phyloP scores from a whole-genome alignment of 192 early-diverging fungal species.

The Podila horticola region DNA sequence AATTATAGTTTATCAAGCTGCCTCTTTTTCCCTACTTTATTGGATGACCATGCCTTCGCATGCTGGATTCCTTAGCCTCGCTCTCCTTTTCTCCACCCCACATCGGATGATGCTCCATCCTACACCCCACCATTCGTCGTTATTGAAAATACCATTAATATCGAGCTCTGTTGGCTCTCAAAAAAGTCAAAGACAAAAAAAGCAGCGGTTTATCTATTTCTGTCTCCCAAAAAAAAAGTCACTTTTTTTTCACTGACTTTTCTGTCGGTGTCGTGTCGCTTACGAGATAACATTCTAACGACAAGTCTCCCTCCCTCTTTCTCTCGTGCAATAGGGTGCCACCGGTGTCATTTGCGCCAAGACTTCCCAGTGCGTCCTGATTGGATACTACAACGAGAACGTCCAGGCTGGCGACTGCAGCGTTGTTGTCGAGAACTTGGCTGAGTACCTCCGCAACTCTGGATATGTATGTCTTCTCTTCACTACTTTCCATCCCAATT shows the following conservation, averaged over 20 bases:
- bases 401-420: slow-evolving; percentile 76
- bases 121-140: no score
- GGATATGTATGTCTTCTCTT: slow-evolving; percentile 61
- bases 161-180: no score
- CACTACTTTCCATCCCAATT: background rate
- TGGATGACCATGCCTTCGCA: no score
- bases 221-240: no score
- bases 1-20: no score
- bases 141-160: no score
- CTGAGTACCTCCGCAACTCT: slow-evolving; percentile 79
- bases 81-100: no score
- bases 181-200: no score
- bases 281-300: background rate
- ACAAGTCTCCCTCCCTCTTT: background rate
- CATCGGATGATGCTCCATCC: no score
- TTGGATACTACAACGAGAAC: slow-evolving; percentile 75
- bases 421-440: slow-evolving; percentile 77
- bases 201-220: background rate
- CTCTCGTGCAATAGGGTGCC: slow-evolving; percentile 57
- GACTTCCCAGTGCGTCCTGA: slow-evolving; percentile 82
- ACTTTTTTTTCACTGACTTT: background rate
- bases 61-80: no score
- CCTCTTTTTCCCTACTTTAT: no score
- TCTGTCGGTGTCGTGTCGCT: background rate
- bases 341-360: slow-evolving; percentile 80